Conservation (phyloP, 495 filamentous ascomycete species). For the Penicillium desertorum region DNA sequence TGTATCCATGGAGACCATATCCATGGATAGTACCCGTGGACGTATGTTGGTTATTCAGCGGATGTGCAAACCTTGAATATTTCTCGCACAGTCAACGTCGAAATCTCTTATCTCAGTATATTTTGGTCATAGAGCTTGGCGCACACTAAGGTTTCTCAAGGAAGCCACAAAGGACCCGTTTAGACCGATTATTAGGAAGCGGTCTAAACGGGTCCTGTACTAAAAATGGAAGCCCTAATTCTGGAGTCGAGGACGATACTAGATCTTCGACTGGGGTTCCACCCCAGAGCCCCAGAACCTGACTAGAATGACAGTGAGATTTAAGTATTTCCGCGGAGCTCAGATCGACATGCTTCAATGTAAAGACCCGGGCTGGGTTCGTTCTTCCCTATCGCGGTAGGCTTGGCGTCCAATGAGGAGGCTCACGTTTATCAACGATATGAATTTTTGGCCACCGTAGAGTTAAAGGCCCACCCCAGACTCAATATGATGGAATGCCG, state of each 20-base stretch:
- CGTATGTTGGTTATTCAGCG: too few relatives aligned
- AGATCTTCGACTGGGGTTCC: not conserved
- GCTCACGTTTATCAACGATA: slow-evolving; percentile 23
- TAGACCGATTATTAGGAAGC: not conserved
- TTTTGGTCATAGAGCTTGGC: not conserved
- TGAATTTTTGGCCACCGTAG: not conserved
- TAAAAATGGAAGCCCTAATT: not conserved
- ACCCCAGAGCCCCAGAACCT: not conserved
- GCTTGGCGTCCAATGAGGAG: slow-evolving; percentile 22
- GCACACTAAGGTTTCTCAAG: not conserved
- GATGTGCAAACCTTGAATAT: not conserved
- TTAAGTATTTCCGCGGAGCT: slow-evolving; percentile 32
- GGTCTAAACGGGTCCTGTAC: too few relatives aligned
- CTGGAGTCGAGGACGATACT: not conserved
- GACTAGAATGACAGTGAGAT: not conserved
- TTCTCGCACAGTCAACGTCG: not conserved
- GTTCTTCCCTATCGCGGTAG: slow-evolving; percentile 16
- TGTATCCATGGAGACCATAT: too few relatives aligned
- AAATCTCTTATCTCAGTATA: not conserved
- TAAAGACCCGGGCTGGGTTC: slow-evolving; percentile 12
- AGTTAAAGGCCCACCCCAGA: slow-evolving; percentile 4
- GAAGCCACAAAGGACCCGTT: not conserved
- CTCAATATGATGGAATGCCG: not conserved
- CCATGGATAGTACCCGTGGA: too few relatives aligned
- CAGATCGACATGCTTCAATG: slow-evolving; percentile 8